Evolutionary conservation across 192 early-diverging fungal genomes (phyloP).

Genomic region (Lunasporangiospora selenospora): DNA sequence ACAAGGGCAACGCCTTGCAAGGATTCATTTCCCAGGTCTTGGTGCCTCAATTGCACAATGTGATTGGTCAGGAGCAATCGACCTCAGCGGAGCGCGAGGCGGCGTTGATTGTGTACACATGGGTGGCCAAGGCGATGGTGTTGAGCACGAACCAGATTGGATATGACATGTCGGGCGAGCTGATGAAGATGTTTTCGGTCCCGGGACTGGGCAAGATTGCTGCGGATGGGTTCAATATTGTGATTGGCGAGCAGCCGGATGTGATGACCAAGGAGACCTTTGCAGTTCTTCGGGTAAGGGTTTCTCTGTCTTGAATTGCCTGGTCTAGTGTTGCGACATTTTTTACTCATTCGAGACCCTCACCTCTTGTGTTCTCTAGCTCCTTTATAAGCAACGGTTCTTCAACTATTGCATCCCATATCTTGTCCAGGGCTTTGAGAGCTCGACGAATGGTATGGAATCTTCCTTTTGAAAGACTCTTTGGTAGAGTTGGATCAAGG

Average conservation of each 20-base stretch:
- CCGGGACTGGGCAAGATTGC: conserved; percentile 53
- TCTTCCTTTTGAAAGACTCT: no score
- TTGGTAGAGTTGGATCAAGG: no score
- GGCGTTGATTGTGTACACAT: conserved; percentile 39
- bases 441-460: conserved; percentile 40
- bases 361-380: conserved; percentile 44
- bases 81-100: conserved; percentile 22
- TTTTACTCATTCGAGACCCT: not conserved
- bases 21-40: conserved; percentile 20
- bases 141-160: conserved; percentile 58
- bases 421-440: conserved; percentile 64
- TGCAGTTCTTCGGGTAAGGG: conserved; percentile 65
- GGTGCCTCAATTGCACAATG: conserved; percentile 23
- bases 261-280: conserved; percentile 74
- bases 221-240: conserved; percentile 71
- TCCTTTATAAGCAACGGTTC: conserved; percentile 87
- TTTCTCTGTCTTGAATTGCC: not conserved
- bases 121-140: conserved; percentile 73
- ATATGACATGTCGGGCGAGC: conserved; percentile 57
- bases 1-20: conserved; percentile 45
- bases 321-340: not conserved
- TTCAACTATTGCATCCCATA: conserved; percentile 80
- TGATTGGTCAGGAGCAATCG: conserved; percentile 31
- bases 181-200: conserved; percentile 61
- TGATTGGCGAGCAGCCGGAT: conserved; percentile 76